These are phyloP conservation scores for Penicillium odoratum DNA, from an alignment of 495 filamentous ascomycete species.

Conservation along the genomic window DNA sequence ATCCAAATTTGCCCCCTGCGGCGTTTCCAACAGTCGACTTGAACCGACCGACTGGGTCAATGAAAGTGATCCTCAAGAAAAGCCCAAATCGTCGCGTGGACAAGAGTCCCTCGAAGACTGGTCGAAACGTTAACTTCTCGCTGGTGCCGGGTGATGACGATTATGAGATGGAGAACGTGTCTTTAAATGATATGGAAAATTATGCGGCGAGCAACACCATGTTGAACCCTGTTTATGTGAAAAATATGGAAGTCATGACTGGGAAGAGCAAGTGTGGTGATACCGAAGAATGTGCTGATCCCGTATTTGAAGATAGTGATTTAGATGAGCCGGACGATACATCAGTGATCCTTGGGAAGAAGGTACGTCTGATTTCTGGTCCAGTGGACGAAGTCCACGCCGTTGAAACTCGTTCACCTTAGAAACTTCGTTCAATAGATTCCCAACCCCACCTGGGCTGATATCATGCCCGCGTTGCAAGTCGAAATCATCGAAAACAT, in stretches of 20 bases:
- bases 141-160: background rate
- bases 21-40: constrained; percentile 38
- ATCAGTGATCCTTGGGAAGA: background rate
- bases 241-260: constrained; percentile 37
- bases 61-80: background rate
- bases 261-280: constrained; percentile 8
- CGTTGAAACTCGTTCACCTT: background rate
- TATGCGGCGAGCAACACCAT: constrained; percentile 35
- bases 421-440: background rate
- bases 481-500: constrained; percentile 39
- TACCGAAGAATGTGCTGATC: constrained; percentile 13
- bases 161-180: background rate
- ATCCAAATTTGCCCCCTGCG: constrained; percentile 44
- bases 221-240: constrained; percentile 35
- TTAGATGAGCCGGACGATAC: constrained; percentile 9
- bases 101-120: too few relatives aligned
- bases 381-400: background rate
- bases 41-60: background rate
- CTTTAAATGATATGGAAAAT: constrained; percentile 26
- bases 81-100: too few relatives aligned
- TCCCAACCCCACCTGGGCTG: constrained; percentile 32
- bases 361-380: background rate
- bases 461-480: constrained; percentile 34
- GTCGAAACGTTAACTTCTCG: constrained; percentile 1
- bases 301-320: constrained; percentile 27